These are phyloP conservation scores for Kodamaea suecica DNA, from an alignment of 1,139 yeast genomes.

Conservation along the genomic window DNA sequence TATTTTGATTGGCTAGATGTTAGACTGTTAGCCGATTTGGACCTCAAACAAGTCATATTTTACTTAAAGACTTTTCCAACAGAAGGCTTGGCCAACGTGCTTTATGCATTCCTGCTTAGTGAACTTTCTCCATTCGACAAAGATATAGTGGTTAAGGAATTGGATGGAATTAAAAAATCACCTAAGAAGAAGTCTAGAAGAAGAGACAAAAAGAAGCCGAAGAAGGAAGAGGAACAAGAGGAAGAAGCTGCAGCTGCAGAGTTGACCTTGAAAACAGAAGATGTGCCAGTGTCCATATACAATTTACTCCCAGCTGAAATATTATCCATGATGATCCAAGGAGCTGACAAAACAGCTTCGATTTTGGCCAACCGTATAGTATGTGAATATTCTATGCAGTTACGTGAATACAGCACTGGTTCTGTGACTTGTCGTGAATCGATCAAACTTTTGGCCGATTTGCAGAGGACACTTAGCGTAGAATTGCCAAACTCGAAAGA, in stretches of 20 bases:
- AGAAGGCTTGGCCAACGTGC: conserved; percentile 61
- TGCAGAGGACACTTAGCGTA: conserved; percentile 46
- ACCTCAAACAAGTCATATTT: conserved; percentile 42
- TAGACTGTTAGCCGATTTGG: conserved; percentile 45
- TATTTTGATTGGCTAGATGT: conserved; percentile 77
- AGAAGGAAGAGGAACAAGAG: conserved; percentile 11
- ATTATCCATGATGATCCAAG: conserved; percentile 51
- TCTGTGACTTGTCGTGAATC: conserved; percentile 62
- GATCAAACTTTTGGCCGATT: conserved; percentile 50
- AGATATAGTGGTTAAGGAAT: conserved; percentile 17
- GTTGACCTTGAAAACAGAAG: conserved; percentile 11
- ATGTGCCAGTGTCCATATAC: conserved; percentile 14
- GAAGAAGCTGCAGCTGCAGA: conserved; percentile 13
- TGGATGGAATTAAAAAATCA: conserved; percentile 7
- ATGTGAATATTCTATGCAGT: conserved; percentile 56
- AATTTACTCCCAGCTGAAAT: conserved; percentile 50
- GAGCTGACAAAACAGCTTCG: conserved; percentile 48
- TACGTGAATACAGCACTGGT: conserved; percentile 64
- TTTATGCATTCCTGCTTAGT: conserved; percentile 60
- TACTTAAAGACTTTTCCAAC: conserved; percentile 58
- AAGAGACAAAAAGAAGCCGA: conserved; percentile 4
- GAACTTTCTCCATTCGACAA: conserved; percentile 61
- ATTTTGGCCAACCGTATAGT: conserved; percentile 64
- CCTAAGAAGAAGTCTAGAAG: conserved; percentile 8
- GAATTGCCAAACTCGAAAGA: conserved; percentile 51